Evolutionary conservation across 331 rosid species (phyloP).

Genomic region (Malus hybrid): DNA sequence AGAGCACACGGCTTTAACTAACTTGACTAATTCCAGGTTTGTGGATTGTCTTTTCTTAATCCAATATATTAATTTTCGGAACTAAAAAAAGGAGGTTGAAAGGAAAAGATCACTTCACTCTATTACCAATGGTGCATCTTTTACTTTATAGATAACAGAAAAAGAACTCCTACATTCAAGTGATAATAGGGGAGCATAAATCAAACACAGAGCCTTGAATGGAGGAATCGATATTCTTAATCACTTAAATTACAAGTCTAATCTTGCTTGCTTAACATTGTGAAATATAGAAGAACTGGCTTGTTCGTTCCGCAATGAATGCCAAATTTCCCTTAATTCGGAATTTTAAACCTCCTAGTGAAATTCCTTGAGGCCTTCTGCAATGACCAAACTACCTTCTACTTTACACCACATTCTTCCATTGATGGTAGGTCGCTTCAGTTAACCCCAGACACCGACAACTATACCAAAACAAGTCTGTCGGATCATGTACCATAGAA

Average conservation of each 20-base stretch:
- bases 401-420: slow-evolving; percentile 1
- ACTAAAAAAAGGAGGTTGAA: neutral
- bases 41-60: neutral
- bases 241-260: neutral
- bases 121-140: too few species aligned
- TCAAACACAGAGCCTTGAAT: too few species aligned
- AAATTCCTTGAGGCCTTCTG: neutral
- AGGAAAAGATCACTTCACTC: too few species aligned
- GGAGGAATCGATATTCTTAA: neutral
- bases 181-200: neutral
- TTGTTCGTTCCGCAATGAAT: neutral
- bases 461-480: slow-evolving; percentile 9
- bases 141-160: too few species aligned
- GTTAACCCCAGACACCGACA: slow-evolving; percentile 28
- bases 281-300: neutral
- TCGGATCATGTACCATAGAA: slow-evolving; percentile 22
- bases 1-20: accelerated
- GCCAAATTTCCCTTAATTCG: neutral
- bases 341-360: neutral
- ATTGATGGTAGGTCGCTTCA: slow-evolving; percentile 27
- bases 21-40: too few species aligned
- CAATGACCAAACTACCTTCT: neutral
- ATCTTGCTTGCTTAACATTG: neutral
- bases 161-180: neutral
- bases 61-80: neutral